Evolutionary conservation across 768 basidiomycete species (phyloP).

Genomic region (Clathrus columnatus): DNA sequence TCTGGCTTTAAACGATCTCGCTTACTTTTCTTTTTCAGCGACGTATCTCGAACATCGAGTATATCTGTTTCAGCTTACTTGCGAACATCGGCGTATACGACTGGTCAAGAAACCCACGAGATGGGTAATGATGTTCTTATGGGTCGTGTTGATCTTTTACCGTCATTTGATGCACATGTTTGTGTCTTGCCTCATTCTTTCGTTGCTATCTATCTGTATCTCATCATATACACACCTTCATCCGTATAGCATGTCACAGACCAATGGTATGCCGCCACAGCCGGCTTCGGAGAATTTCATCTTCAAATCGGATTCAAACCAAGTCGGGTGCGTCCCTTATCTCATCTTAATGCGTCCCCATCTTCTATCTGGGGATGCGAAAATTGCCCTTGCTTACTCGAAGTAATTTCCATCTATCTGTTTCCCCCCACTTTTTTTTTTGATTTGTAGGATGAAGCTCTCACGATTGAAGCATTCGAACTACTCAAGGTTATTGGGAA

Average conservation of each 20-base stretch:
- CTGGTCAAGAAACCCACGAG: conserved; percentile 60
- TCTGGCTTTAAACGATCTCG: conserved; percentile 13
- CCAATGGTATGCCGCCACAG: conserved; percentile 80
- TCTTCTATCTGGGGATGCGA: neutral
- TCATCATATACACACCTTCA: conserved; percentile 14
- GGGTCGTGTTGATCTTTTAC: conserved; percentile 85
- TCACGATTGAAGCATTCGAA: conserved; percentile 96
- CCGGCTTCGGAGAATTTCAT: conserved; percentile 87
- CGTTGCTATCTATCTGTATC: conserved; percentile 11
- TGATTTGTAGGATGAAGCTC: conserved; percentile 52
- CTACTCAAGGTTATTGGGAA: conserved; percentile 97
- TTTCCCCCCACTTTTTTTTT: neutral
- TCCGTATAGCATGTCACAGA: conserved; percentile 64
- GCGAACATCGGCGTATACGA: conserved; percentile 62
- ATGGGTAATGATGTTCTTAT: conserved; percentile 97
- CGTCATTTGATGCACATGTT: conserved; percentile 72
- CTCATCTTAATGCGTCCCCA: neutral
- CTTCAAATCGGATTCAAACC: conserved; percentile 94
- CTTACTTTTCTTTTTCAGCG: conserved; percentile 38
- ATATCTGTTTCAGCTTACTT: conserved; percentile 89
- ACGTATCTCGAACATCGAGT: conserved; percentile 90
- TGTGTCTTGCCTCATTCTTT: conserved; percentile 18
- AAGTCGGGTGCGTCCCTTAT: conserved; percentile 36
- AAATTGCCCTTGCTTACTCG: neutral
- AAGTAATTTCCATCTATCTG: neutral